phyloP scores from a whole-genome alignment of 2,329 filamentous ascomycete genomes.

The Ascochyta clinopodiicola region DNA sequence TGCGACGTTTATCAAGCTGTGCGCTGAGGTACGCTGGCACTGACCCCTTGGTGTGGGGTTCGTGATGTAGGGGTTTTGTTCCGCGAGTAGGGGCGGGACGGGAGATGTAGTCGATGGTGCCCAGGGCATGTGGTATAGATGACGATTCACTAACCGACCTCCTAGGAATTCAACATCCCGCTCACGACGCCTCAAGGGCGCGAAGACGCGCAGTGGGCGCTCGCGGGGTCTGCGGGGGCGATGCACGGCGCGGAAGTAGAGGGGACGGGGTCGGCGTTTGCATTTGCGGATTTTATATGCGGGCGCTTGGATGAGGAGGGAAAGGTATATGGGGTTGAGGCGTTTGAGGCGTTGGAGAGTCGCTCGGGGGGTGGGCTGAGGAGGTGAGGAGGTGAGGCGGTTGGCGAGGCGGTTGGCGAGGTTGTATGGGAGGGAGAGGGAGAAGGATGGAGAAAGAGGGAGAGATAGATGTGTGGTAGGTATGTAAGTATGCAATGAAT shows the following conservation, averaged over 20 bases:
- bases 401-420: neutral
- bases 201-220: constrained; percentile 13
- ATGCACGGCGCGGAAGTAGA: constrained; percentile 2
- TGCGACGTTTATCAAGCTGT: constrained; percentile 1
- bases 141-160: neutral
- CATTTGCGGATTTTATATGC: constrained; percentile 3
- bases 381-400: neutral
- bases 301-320: neutral
- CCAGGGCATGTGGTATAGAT: no score
- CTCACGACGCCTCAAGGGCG: neutral
- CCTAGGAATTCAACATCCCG: constrained; percentile 1
- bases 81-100: no score
- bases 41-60: no score
- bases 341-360: neutral
- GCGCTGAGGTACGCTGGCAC: no score
- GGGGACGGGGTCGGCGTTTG: constrained; percentile 6
- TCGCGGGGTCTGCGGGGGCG: constrained; percentile 1
- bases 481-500: neutral
- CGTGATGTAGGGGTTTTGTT: no score
- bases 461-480: no score
- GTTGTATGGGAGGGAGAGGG: no score
- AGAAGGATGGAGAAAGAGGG: no score
- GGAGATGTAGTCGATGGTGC: no score
- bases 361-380: neutral
- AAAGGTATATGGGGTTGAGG: neutral